Evolutionary conservation across 2,329 filamentous ascomycete species (phyloP), one percentile per base, ranked within the genome.

Genomic region (Aspergillus aculeatus): DNA sequence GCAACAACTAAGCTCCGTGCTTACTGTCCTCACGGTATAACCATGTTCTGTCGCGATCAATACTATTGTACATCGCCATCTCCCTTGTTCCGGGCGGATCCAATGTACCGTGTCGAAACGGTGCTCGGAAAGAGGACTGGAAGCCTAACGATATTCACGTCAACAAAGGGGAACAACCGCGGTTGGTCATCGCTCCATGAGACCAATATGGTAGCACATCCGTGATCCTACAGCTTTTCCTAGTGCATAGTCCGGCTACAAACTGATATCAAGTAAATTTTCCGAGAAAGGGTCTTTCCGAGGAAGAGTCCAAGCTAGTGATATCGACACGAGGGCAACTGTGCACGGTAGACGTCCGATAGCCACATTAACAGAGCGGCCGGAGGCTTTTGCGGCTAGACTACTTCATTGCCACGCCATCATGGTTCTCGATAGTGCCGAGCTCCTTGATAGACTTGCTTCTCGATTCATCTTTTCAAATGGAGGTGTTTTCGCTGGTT

Each of bases 281-380:
- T 64, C 65, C 64, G 65, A 62, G 26, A 54, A 60, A 62, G 54
- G 58, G 54, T 56, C 58, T 51, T 62, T n/a, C 54, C 50, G 50
- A 61, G n/a, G 29, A 47, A 47, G 16, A 44, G 14, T n/a, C 6
- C 38, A 54, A 32, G 38, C 53, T 44, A 54, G 51, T 44, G 49
- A 38, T 54, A 49, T 19, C 41, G 19, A 53, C 47, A 54, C 29
- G 56, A 54, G 56, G 44, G 47, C 44, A 38, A 38, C 23, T 53
- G 41, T 26, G 26, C 50, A 49, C 29, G 16, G 41, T 26, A 54
- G 56, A 11, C 26, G 41, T 31, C 53, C 47, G 24, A 35, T 47
- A 44, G 31, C 23, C 26, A 47, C 53, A 35, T 26, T 35, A 29
- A 47, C 53, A 32, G 29, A n/a, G 44, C 41, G 11, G 38, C 50